phyloP scores from a whole-genome alignment of 768 basidiomycete species.

The Pisolithus tinctorius region DNA sequence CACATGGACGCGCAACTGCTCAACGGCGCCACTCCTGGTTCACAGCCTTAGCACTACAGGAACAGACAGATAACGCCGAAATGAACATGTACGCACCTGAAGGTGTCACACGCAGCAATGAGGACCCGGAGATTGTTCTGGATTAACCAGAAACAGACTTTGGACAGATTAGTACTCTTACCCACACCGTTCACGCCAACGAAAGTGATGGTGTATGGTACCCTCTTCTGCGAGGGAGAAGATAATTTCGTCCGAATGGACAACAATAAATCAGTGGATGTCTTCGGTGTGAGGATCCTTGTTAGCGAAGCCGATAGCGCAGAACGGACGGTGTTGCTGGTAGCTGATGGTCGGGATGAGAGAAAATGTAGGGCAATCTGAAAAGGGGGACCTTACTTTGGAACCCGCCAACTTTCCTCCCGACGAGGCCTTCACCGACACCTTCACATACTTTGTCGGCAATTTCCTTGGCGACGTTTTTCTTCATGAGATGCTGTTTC shows the following conservation, averaged over 20 bases:
- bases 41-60: conserved; percentile 2
- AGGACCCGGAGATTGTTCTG: conserved; percentile 91
- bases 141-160: conserved; percentile 98
- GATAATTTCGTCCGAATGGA: conserved; percentile 87
- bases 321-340: conserved; percentile 73
- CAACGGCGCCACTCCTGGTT: conserved; percentile 87
- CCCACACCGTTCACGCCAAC: conserved; percentile 99
- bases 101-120: conserved; percentile 98
- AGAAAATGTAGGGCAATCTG: not conserved
- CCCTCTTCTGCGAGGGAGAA: conserved; percentile 66
- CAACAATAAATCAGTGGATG: conserved; percentile 91
- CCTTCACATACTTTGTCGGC: conserved; percentile 91
- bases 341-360: conserved; percentile 42
- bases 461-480: conserved; percentile 97
- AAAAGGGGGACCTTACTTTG: conserved; percentile 52
- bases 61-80: not conserved
- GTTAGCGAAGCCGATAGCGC: conserved; percentile 86
- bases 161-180: conserved; percentile 95
- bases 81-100: conserved; percentile 47
- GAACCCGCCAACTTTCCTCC: conserved; percentile 87
- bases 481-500: conserved; percentile 98
- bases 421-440: conserved; percentile 84
- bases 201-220: conserved; percentile 91
- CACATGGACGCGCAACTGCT: conserved; percentile 95
- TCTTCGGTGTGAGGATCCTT: conserved; percentile 91